Evolutionary conservation across 2,329 filamentous ascomycete species (phyloP).

Genomic region (Sporothrix dimorphospora): DNA sequence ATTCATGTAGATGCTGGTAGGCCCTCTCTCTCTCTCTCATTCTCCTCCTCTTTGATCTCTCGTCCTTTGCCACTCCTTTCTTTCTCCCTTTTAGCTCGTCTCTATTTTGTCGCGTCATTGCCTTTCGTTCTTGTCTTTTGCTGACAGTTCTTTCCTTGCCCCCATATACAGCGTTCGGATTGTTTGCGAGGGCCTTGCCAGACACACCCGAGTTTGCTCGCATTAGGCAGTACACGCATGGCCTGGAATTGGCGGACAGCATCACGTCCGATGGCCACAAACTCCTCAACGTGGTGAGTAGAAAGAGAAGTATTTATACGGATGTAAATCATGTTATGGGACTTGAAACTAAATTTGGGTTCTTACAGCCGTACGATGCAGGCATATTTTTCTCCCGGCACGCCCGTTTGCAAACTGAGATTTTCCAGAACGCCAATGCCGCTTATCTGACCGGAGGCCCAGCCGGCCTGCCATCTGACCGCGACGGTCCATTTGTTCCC

Average conservation of each 20-base stretch:
- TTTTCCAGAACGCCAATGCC: constrained; percentile 84
- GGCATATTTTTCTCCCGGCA: constrained; percentile 84
- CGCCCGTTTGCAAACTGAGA: constrained; percentile 57
- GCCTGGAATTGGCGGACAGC: constrained; percentile 81
- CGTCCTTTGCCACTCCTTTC: neutral
- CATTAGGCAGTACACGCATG: constrained; percentile 57
- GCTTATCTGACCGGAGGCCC: constrained; percentile 64
- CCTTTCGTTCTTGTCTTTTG: neutral
- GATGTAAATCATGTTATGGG: neutral
- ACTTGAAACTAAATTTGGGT: neutral
- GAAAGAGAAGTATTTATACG: neutral
- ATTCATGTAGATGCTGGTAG: constrained; percentile 81
- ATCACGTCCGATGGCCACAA: constrained; percentile 89
- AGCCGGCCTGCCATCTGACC: neutral
- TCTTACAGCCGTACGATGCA: constrained; percentile 77
- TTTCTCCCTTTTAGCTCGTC: too few relatives aligned
- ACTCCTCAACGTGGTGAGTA: constrained; percentile 78
- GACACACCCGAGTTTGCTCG: constrained; percentile 57
- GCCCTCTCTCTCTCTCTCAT: constrained; percentile 31
- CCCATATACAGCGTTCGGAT: constrained; percentile 69
- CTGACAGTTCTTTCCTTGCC: constrained; percentile 1
- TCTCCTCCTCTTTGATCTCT: neutral
- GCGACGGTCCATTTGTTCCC: constrained; percentile 55
- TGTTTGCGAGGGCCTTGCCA: constrained; percentile 72
- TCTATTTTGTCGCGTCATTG: neutral